A percentile compares a stretch with the other conserved stretches of the same genome.
Evolutionary conservation across 371 early-diverging fungal species (phyloP).

Genomic region (Apophysomyces ossiformis): DNA sequence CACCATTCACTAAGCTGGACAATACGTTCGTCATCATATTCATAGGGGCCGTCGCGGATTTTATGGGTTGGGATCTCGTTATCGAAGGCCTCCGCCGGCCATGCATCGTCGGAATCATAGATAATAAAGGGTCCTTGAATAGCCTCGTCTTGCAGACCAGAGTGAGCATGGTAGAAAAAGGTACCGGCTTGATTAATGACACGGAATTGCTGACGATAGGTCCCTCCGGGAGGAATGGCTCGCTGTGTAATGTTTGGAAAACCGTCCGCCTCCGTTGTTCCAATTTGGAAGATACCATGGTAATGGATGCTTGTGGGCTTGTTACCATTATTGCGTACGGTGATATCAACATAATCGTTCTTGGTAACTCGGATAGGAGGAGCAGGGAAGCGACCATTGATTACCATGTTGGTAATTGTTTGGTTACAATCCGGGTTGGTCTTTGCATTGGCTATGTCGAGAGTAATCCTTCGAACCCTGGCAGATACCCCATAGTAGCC

Average conservation of each 20-base stretch:
- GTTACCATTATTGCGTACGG: constrained; percentile 33
- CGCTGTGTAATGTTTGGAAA: constrained; percentile 40
- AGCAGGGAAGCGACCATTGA: constrained; percentile 51
- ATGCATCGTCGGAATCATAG: constrained; percentile 30
- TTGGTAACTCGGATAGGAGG: constrained; percentile 41
- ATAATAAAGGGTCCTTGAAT: constrained; percentile 44
- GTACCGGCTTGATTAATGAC: constrained; percentile 38
- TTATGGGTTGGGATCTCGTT: not conserved
- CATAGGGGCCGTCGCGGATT: constrained; percentile 32
- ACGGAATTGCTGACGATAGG: constrained; percentile 28
- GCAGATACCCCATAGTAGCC: constrained; percentile 6
- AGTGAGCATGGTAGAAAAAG: constrained; percentile 44
- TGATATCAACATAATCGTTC: constrained; percentile 38
- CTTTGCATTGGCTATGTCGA: constrained; percentile 13
- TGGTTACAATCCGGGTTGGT: constrained; percentile 38
- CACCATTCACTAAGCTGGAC: constrained; percentile 46
- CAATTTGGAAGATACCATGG: constrained; percentile 40
- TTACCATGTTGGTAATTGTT: constrained; percentile 13
- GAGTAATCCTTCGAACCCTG: constrained; percentile 18
- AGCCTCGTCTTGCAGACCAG: constrained; percentile 37
- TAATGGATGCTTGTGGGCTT: constrained; percentile 28
- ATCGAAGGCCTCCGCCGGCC: not conserved
- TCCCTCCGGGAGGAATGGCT: constrained; percentile 31
- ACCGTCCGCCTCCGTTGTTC: constrained; percentile 35
- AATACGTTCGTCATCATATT: constrained; percentile 40